Evolutionary conservation across 176 grass and related monocot genomes (phyloP).

Genomic region (Coix lacrymajobi): DNA sequence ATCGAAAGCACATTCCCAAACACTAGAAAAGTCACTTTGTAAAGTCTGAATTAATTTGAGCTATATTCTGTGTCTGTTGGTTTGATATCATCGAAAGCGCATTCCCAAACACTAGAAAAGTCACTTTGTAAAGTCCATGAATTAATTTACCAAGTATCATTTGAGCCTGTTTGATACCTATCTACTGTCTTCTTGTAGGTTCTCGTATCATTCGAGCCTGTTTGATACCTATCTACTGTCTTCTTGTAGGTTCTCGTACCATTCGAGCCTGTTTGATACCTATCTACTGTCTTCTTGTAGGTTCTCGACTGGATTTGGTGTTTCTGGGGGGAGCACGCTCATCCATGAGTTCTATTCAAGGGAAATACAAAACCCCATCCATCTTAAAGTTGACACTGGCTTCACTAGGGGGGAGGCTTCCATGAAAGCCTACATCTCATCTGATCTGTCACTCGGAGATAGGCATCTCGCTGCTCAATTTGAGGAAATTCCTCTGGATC

Average conservation of each 20-base stretch:
- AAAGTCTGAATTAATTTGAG: background rate
- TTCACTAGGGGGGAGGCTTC: constrained; percentile 82
- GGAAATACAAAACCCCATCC: constrained; percentile 74
- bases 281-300: constrained; percentile 29
- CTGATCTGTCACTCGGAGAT: constrained; percentile 73
- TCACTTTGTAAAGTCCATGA: background rate
- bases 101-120: background rate
- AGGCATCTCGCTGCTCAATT: constrained; percentile 78
- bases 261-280: background rate
- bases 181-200: too few species aligned
- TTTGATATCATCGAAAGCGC: background rate
- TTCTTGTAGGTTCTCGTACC: too few species aligned
- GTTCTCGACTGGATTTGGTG: constrained; percentile 94
- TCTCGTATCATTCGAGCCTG: background rate
- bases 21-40: background rate
- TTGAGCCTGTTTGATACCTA: background rate
- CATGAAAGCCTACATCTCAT: constrained; percentile 82
- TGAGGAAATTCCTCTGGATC: constrained; percentile 90
- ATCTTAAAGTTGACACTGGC: constrained; percentile 83
- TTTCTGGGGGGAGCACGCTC: constrained; percentile 78
- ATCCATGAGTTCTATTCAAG: constrained; percentile 95
- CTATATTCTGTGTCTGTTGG: too few species aligned
- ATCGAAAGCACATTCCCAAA: background rate
- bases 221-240: background rate
- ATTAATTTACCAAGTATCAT: background rate